A percentile compares a stretch with the other conserved stretches of the same genome.
Evolutionary conservation across 2,329 filamentous ascomycete genomes (phyloP).

Genomic region (Penicillium capsulatum): DNA sequence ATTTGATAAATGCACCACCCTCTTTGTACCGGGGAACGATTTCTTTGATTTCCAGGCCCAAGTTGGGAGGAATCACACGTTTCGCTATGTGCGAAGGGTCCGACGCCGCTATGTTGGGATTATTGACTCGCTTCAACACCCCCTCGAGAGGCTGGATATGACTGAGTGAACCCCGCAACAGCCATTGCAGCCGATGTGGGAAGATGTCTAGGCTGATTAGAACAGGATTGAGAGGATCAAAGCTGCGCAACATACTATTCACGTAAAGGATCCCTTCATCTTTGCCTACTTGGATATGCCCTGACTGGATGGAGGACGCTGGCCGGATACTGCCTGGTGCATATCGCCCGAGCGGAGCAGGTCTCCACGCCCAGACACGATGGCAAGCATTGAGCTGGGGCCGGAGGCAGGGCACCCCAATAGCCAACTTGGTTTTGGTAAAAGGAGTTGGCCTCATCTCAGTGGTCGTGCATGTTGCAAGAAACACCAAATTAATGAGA

Average conservation of each 20-base stretch:
- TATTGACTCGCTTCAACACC: conserved; percentile 51
- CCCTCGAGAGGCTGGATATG: conserved; percentile 45
- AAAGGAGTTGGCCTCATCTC: conserved; percentile 22
- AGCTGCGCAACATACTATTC: conserved; percentile 70
- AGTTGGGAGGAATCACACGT: conserved; percentile 58
- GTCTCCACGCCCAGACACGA: conserved; percentile 11
- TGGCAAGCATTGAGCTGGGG: conserved; percentile 4
- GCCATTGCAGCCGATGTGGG: conserved; percentile 68
- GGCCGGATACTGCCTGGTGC: conserved; percentile 19
- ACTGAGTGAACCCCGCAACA: conserved; percentile 52
- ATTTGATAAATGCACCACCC: conserved; percentile 90
- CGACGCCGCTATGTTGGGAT: conserved; percentile 49
- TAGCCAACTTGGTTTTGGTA: conserved; percentile 8
- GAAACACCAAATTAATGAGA: background rate
- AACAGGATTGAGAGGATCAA: conserved; percentile 7
- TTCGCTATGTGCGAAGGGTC: conserved; percentile 55
- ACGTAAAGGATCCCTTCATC: conserved; percentile 87
- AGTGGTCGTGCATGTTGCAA: background rate
- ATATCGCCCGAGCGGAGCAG: conserved; percentile 8
- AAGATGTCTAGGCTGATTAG: conserved; percentile 63
- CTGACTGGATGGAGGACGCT: conserved; percentile 62
- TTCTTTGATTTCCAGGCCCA: conserved; percentile 69
- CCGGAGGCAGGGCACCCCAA: conserved; percentile 1
- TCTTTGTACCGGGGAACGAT: conserved; percentile 83
- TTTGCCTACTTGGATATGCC: conserved; percentile 71